A percentile compares a stretch with the other conserved stretches of the same genome.
phyloP scores from a whole-genome alignment of 2,329 filamentous ascomycete genomes.

The Trichophyton rubrum region DNA sequence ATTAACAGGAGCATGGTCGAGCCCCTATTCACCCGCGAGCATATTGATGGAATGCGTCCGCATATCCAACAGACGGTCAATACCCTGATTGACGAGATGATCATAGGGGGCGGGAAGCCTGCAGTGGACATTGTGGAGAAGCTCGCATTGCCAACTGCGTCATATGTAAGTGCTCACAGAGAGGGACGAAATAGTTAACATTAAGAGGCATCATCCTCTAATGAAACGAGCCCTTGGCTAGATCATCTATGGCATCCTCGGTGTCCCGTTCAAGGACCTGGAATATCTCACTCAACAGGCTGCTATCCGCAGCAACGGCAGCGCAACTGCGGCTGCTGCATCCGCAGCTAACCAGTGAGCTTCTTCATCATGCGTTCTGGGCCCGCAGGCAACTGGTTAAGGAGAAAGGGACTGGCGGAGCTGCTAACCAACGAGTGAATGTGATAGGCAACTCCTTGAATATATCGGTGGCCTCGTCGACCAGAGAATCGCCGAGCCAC shows the following conservation, averaged over 20 bases:
- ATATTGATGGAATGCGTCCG: conserved; percentile 32
- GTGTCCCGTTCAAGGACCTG: conserved; percentile 38
- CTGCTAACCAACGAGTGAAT: neutral
- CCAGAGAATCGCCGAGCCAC: conserved; percentile 27
- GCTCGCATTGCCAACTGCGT: conserved; percentile 38
- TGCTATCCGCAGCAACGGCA: conserved; percentile 38
- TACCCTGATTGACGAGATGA: conserved; percentile 32
- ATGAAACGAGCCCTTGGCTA: conserved; percentile 10
- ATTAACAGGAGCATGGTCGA: conserved; percentile 35
- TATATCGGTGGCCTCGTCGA: conserved; percentile 37
- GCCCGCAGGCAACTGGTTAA: too few species aligned
- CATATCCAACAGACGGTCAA: conserved; percentile 38
- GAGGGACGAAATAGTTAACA: neutral
- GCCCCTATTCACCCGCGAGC: conserved; percentile 30
- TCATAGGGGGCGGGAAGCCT: conserved; percentile 25
- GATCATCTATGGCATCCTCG: conserved; percentile 41
- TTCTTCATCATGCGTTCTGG: neutral
- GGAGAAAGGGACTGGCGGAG: too few species aligned
- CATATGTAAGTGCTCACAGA: conserved; percentile 27
- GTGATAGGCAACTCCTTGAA: conserved; percentile 31
- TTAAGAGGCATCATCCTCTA: too few species aligned
- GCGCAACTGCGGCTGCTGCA: conserved; percentile 36
- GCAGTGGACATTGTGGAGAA: conserved; percentile 38
- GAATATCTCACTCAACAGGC: conserved; percentile 37
- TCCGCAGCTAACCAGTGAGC: conserved; percentile 33